A percentile compares a stretch with the other conserved stretches of the same genome.
Evolutionary conservation across 2,329 filamentous ascomycete species (phyloP).

Genomic region (Beauveria brongniartii): DNA sequence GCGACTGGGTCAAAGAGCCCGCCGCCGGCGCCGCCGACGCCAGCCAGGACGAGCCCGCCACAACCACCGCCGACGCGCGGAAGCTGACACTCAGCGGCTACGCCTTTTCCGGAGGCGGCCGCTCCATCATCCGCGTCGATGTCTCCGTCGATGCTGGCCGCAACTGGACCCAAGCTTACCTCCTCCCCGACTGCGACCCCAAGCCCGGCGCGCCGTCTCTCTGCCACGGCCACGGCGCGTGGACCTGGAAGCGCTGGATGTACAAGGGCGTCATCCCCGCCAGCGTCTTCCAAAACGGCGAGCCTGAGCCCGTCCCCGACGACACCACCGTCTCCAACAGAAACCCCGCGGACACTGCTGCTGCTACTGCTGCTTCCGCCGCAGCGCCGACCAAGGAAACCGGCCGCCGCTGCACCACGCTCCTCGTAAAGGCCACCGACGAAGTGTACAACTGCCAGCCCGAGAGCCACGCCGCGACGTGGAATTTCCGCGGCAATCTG

Average conservation of each 20-base stretch:
- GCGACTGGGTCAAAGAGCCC: constrained; percentile 23
- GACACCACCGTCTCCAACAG: constrained; percentile 4
- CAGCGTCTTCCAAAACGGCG: constrained; percentile 17
- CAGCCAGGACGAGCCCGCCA: background rate
- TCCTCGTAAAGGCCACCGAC: constrained; percentile 60
- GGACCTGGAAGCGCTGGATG: constrained; percentile 60
- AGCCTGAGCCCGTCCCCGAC: background rate
- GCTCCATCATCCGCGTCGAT: constrained; percentile 59
- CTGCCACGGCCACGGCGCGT: constrained; percentile 39
- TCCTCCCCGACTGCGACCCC: constrained; percentile 41
- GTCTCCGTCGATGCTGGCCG: constrained; percentile 54
- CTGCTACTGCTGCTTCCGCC: background rate
- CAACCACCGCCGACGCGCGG: constrained; percentile 11
- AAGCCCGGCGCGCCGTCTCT: constrained; percentile 20
- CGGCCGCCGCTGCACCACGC: constrained; percentile 33
- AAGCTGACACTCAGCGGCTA: constrained; percentile 48
- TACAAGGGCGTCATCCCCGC: constrained; percentile 40
- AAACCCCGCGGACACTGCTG: background rate
- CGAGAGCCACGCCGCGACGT: constrained; percentile 50
- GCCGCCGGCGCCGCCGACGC: background rate
- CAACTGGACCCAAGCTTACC: constrained; percentile 55
- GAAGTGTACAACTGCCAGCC: constrained; percentile 61
- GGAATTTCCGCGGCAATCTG: constrained; percentile 57
- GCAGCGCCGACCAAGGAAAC: constrained; percentile 4
- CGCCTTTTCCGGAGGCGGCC: constrained; percentile 60